Conservation (phyloP, 768 basidiomycete species). For the Pleurotus platypus region DNA sequence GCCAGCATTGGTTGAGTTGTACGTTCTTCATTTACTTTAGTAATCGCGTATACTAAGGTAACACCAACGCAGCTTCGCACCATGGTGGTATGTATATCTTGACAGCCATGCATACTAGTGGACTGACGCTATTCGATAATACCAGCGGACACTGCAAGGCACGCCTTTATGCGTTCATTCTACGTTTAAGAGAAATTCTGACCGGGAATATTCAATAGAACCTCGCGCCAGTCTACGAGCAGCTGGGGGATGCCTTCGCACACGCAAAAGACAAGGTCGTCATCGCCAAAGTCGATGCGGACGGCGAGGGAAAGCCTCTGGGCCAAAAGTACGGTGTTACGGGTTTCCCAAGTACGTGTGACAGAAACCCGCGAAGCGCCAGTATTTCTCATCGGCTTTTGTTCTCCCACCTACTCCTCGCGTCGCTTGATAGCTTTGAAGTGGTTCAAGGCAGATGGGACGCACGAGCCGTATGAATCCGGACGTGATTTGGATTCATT, state of each 20-base stretch:
- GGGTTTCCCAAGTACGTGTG: slow-evolving; percentile 80
- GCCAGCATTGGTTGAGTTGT: slow-evolving; percentile 91
- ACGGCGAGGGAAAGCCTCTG: slow-evolving; percentile 76
- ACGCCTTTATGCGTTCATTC: slow-evolving; percentile 13
- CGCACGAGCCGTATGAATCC: slow-evolving; percentile 63
- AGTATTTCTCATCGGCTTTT: background rate
- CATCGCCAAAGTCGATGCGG: slow-evolving; percentile 91
- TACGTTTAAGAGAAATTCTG: background rate
- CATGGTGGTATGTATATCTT: slow-evolving; percentile 69
- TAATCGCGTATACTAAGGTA: background rate
- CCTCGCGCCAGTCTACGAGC: slow-evolving; percentile 85
- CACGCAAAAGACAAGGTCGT: slow-evolving; percentile 79
- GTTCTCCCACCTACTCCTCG: background rate
- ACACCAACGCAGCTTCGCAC: slow-evolving; percentile 59
- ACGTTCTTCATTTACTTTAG: slow-evolving; percentile 27
- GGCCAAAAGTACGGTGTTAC: slow-evolving; percentile 77
- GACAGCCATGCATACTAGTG: background rate
- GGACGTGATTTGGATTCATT: slow-evolving; percentile 81
- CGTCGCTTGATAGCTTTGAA: slow-evolving; percentile 64
- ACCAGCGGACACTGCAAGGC: slow-evolving; percentile 86
- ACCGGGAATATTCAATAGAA: slow-evolving; percentile 40
- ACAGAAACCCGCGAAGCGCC: background rate
- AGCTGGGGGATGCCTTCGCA: slow-evolving; percentile 84
- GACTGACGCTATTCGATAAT: background rate
- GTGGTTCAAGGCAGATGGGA: slow-evolving; percentile 80